Percentiles rank a stretch among this genome's conserved stretches.
Evolutionary conservation across 2,329 filamentous ascomycete genomes (phyloP).

Genomic region (Colletotrichum caudatum): DNA sequence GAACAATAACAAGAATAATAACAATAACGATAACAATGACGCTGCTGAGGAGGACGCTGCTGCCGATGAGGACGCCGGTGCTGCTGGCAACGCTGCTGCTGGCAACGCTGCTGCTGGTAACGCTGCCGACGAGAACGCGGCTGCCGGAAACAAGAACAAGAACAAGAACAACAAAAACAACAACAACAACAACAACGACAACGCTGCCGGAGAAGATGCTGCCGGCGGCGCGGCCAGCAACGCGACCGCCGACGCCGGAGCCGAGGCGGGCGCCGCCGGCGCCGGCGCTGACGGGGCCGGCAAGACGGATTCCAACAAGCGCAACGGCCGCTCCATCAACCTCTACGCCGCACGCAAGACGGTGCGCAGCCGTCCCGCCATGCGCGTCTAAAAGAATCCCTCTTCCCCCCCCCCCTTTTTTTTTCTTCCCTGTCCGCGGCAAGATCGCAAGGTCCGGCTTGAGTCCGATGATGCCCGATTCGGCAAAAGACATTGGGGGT

Average conservation of each 20-base stretch:
- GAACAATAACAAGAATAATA: too few relatives aligned
- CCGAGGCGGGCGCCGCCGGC: neutral
- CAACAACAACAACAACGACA: neutral
- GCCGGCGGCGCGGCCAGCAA: neutral
- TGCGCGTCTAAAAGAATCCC: neutral
- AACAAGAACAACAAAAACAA: too few relatives aligned
- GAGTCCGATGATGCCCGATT: neutral
- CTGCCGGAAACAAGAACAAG: too few relatives aligned
- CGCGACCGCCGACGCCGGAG: neutral
- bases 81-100: neutral
- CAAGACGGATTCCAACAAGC: slow-evolving; percentile 10
- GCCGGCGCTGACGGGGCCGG: neutral
- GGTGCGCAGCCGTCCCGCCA: slow-evolving; percentile 11
- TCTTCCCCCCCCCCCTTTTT: too few relatives aligned
- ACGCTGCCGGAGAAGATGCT: neutral
- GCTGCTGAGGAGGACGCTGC: neutral
- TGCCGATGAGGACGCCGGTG: too few relatives aligned
- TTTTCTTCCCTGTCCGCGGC: too few relatives aligned
- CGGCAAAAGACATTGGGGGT: too few relatives aligned
- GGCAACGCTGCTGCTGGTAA: too few relatives aligned
- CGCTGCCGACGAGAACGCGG: too few relatives aligned
- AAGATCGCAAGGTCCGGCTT: neutral
- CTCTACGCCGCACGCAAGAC: slow-evolving; percentile 2
- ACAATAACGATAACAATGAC: too few relatives aligned
- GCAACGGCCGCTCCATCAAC: slow-evolving; percentile 8